A percentile compares a stretch with the other conserved stretches of the same genome.
These are phyloP conservation scores for Pleodorina starrii DNA, from an alignment of 139 green algal genomes.

Conservation along the genomic window DNA sequence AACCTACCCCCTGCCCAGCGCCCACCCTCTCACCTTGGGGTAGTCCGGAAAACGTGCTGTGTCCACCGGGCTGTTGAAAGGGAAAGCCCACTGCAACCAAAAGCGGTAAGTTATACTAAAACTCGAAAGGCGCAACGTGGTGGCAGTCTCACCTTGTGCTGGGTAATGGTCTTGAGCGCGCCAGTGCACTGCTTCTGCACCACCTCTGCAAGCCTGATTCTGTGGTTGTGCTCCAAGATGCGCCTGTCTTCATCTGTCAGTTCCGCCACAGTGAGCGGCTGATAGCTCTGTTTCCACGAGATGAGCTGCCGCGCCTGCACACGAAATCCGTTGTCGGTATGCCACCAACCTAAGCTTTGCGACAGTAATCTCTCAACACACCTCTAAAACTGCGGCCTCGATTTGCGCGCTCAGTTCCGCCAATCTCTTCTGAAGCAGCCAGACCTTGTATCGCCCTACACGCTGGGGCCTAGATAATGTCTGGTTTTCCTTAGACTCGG, in stretches of 20 bases:
- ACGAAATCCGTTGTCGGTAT: neutral
- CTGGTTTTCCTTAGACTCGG: neutral
- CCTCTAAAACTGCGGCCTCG: conserved; percentile 58
- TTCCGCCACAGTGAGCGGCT: conserved; percentile 27
- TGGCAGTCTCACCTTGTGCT: conserved; percentile 50
- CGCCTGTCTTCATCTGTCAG: conserved; percentile 49
- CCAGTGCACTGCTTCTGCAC: conserved; percentile 21
- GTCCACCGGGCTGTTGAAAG: conserved; percentile 91
- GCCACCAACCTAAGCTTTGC: neutral
- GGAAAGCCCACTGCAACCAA: conserved; percentile 81
- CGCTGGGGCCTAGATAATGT: conserved; percentile 1
- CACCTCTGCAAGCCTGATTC: conserved; percentile 44
- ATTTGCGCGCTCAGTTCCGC: conserved; percentile 54
- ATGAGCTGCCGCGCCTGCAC: conserved; percentile 57
- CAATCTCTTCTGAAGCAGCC: conserved; percentile 43
- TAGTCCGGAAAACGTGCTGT: conserved; percentile 83
- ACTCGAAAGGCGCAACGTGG: neutral
- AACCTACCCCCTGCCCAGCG: too few species aligned
- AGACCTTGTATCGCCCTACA: conserved; percentile 37
- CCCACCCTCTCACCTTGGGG: conserved; percentile 45
- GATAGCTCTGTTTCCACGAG: conserved; percentile 43
- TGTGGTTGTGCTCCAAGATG: conserved; percentile 38
- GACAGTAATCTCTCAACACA: neutral
- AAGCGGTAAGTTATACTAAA: neutral
- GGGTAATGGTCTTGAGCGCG: conserved; percentile 46